These are phyloP conservation scores for Vanrija humicola DNA, from an alignment of 1,284 basidiomycete genomes.

Conservation along the genomic window DNA sequence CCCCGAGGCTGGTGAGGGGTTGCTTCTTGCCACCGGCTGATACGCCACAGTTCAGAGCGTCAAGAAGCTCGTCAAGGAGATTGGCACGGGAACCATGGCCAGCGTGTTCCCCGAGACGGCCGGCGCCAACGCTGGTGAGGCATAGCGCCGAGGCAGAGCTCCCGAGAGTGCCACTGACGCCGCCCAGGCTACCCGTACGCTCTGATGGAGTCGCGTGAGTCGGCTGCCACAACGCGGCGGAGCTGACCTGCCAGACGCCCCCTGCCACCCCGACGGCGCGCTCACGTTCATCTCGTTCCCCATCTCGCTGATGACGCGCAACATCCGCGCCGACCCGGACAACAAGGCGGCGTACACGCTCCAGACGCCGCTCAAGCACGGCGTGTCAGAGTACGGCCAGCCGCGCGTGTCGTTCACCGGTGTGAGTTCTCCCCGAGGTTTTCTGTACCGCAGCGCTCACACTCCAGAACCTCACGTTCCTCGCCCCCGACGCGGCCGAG, in stretches of 20 bases:
- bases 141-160: background rate
- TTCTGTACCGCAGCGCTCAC: background rate
- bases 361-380: slow-evolving; percentile 45
- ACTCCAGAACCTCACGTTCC: slow-evolving; percentile 37
- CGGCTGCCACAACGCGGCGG: background rate
- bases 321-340: slow-evolving; percentile 53
- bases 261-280: slow-evolving; percentile 59
- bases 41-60: slow-evolving; percentile 4
- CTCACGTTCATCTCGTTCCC: slow-evolving; percentile 62
- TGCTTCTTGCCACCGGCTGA: background rate
- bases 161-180: background rate
- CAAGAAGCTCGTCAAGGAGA: slow-evolving; percentile 8
- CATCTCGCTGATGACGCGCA: slow-evolving; percentile 60
- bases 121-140: slow-evolving; percentile 30
- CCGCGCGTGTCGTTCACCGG: slow-evolving; percentile 59
- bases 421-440: slow-evolving; percentile 26
- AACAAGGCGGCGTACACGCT: slow-evolving; percentile 58
- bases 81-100: slow-evolving; percentile 40
- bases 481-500: slow-evolving; percentile 26
- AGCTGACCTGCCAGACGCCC: slow-evolving; percentile 43
- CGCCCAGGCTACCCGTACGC: slow-evolving; percentile 57
- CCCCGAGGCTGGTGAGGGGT: slow-evolving; percentile 26
- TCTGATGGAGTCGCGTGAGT: slow-evolving; percentile 53
- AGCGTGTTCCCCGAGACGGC: slow-evolving; percentile 34
- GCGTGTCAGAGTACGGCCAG: slow-evolving; percentile 44